These are phyloP conservation scores for Brassica cretica DNA, from an alignment of 345 rosid species.

Conservation along the genomic window DNA sequence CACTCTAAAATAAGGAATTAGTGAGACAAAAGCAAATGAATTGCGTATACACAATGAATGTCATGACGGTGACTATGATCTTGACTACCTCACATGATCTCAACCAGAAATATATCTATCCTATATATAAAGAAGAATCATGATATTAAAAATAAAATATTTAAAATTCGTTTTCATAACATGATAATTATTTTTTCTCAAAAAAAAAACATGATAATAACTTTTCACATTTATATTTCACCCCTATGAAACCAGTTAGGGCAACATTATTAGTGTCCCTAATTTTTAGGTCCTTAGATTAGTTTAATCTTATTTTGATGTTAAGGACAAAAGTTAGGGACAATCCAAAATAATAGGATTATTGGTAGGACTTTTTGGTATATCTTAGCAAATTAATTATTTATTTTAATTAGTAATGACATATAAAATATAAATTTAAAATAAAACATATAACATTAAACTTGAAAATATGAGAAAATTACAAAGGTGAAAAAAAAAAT, in stretches of 20 bases:
- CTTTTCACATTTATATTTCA: not conserved
- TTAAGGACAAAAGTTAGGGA: not conserved
- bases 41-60: constrained; percentile 39
- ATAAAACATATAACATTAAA: not conserved
- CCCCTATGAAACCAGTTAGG: constrained; percentile 2
- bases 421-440: too few relatives aligned
- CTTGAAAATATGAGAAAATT: not conserved
- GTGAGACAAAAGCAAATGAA: constrained; percentile 14
- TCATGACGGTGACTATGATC: constrained; percentile 37
- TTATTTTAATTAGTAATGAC: not conserved
- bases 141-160: not conserved
- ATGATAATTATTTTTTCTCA: constrained; percentile 12
- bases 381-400: not conserved
- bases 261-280: too few relatives aligned
- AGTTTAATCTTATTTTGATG: too few relatives aligned
- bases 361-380: not conserved
- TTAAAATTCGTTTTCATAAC: constrained; percentile 25
- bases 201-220: too few relatives aligned
- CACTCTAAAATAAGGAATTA: constrained; percentile 26
- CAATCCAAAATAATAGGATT: not conserved
- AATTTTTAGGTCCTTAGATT: too few relatives aligned
- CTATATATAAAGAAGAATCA: not conserved
- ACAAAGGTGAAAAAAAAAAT: too few relatives aligned
- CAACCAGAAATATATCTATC: not conserved
- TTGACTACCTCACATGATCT: constrained; percentile 38